These are phyloP conservation scores for Bimuria novae-zelandiae DNA, from an alignment of 2,329 filamentous ascomycete genomes.

Conservation along the genomic window DNA sequence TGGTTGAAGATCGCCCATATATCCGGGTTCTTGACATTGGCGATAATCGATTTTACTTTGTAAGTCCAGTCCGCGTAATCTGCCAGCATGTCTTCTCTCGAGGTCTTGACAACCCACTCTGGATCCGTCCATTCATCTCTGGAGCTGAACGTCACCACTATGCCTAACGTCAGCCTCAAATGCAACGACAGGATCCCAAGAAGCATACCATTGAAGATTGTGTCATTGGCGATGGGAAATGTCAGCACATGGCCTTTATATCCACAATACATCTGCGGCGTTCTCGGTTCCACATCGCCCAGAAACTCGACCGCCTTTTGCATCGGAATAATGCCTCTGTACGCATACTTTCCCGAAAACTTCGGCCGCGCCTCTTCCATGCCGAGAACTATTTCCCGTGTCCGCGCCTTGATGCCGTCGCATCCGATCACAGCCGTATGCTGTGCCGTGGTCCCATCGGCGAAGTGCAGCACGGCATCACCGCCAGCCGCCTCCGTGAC, in stretches of 20 bases:
- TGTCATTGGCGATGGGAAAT: slow-evolving; percentile 64
- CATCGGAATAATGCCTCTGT: slow-evolving; percentile 66
- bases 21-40: slow-evolving; percentile 52
- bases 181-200: not conserved
- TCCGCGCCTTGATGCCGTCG: slow-evolving; percentile 66
- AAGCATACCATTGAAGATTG: slow-evolving; percentile 56
- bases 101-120: slow-evolving; percentile 34
- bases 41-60: slow-evolving; percentile 23
- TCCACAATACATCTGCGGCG: slow-evolving; percentile 62
- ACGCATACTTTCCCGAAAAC: slow-evolving; percentile 65
- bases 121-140: slow-evolving; percentile 23
- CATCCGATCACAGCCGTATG: slow-evolving; percentile 62
- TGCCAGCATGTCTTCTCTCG: slow-evolving; percentile 30
- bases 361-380: slow-evolving; percentile 49
- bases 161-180: not conserved
- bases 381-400: slow-evolving; percentile 59
- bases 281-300: slow-evolving; percentile 54
- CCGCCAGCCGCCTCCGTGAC: slow-evolving; percentile 27
- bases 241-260: slow-evolving; percentile 62
- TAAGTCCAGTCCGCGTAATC: slow-evolving; percentile 33
- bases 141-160: slow-evolving; percentile 36
- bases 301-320: slow-evolving; percentile 54
- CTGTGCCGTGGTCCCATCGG: slow-evolving; percentile 51
- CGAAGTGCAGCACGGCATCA: slow-evolving; percentile 45
- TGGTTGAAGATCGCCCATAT: slow-evolving; percentile 57